These are phyloP conservation scores for Erythrophleum ivorense DNA, from an alignment of 331 rosid species.

Conservation along the genomic window DNA sequence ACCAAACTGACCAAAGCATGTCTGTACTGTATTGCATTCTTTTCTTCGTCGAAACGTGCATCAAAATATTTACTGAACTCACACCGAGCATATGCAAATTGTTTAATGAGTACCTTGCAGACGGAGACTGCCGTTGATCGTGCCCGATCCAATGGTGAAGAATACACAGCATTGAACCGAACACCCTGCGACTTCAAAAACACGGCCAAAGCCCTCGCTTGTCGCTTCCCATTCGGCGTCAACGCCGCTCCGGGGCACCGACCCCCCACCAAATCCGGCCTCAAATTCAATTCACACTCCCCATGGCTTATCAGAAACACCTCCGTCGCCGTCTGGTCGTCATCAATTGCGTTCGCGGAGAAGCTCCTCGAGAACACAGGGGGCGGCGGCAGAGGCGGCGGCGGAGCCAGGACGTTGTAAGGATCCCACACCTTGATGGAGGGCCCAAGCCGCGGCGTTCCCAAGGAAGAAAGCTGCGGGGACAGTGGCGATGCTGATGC, in stretches of 20 bases:
- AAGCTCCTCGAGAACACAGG: constrained; percentile 70
- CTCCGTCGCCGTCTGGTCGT: constrained; percentile 69
- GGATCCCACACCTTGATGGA: constrained; percentile 99
- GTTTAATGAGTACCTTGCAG: constrained; percentile 67
- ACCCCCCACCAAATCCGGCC: constrained; percentile 85
- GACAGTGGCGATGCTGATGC: constrained; percentile 96
- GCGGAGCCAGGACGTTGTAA: constrained; percentile 86
- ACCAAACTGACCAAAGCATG: not conserved
- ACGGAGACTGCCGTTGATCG: constrained; percentile 75
- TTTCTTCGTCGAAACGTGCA: not conserved
- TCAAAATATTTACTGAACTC: not conserved
- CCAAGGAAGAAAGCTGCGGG: constrained; percentile 92
- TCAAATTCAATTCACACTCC: constrained; percentile 80
- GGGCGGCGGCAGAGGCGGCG: constrained; percentile 43
- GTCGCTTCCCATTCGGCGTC: constrained; percentile 84
- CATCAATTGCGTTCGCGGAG: constrained; percentile 57
- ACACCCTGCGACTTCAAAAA: constrained; percentile 90
- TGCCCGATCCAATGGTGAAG: constrained; percentile 88
- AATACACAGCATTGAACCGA: constrained; percentile 74
- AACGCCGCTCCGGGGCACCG: constrained; percentile 72
- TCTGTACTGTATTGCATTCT: not conserved
- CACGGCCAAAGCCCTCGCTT: constrained; percentile 95
- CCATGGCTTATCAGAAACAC: constrained; percentile 88
- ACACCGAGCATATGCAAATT: not conserved
- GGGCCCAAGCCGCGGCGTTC: constrained; percentile 95